Conservation (phyloP, 2,329 filamentous ascomycete species). For the Plectosphaerella sp. region DNA sequence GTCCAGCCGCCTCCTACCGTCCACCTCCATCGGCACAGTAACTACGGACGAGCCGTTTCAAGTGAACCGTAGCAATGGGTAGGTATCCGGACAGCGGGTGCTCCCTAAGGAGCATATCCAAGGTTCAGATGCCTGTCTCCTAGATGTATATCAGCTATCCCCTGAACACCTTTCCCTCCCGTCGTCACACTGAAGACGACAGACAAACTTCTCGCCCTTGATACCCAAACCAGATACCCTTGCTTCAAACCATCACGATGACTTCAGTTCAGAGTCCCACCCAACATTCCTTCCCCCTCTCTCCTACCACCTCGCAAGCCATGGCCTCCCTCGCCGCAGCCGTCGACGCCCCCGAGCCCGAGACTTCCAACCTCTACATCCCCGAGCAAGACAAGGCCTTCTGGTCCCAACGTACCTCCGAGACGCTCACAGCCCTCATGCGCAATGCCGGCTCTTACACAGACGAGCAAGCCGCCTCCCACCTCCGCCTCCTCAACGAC, state of each 20-base stretch:
- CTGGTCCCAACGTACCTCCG: slow-evolving; percentile 9
- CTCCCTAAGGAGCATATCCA: too few species aligned
- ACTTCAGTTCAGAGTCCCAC: background rate
- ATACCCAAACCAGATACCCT: background rate
- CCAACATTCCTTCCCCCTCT: background rate
- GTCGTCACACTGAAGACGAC: too few species aligned
- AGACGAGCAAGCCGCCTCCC: slow-evolving; percentile 5
- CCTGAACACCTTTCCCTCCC: too few species aligned
- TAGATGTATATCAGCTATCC: too few species aligned
- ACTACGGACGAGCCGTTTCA: too few species aligned
- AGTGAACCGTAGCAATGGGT: too few species aligned
- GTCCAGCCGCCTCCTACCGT: too few species aligned
- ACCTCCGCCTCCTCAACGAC: slow-evolving; percentile 9
- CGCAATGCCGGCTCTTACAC: slow-evolving; percentile 10
- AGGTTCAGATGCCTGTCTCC: too few species aligned
- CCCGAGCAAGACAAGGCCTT: slow-evolving; percentile 9
- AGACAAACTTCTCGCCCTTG: too few species aligned
- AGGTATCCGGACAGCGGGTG: too few species aligned
- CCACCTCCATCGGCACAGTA: too few species aligned
- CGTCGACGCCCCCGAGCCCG: background rate
- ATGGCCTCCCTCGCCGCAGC: background rate
- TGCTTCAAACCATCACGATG: background rate
- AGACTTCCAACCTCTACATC: slow-evolving; percentile 9
- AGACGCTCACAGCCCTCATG: slow-evolving; percentile 10
- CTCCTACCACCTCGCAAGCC: background rate